Evolutionary conservation across 1,139 yeast species (phyloP).

Genomic region (Blastobotrys buckinghamii): DNA sequence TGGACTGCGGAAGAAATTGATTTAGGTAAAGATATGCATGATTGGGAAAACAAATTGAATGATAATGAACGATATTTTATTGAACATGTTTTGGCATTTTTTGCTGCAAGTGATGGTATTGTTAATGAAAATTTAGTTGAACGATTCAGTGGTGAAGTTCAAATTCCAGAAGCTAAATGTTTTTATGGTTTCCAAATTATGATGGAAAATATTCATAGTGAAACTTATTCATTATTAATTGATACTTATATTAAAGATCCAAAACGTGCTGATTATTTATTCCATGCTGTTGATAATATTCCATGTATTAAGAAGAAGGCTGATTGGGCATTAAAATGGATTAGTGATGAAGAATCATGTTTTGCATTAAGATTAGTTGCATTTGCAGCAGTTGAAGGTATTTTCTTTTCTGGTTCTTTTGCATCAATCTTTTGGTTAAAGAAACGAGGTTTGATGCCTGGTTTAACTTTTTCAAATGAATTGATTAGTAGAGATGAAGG

Average conservation of each 20-base stretch:
- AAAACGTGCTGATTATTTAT: constrained; percentile 77
- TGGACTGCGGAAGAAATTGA: constrained; percentile 99
- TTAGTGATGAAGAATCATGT: constrained; percentile 74
- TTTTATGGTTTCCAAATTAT: constrained; percentile 98
- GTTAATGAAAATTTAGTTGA: constrained; percentile 96
- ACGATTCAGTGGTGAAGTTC: constrained; percentile 95
- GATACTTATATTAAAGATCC: constrained; percentile 96
- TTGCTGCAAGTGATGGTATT: constrained; percentile 97
- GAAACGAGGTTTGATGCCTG: constrained; percentile 98
- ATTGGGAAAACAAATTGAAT: constrained; percentile 81
- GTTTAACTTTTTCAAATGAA: constrained; percentile 93
- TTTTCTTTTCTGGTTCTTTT: constrained; percentile 95
- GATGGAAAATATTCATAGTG: constrained; percentile 99
- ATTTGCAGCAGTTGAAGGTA: constrained; percentile 98
- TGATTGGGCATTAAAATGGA: constrained; percentile 98
- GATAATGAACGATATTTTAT: constrained; percentile 89
- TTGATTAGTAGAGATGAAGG: constrained; percentile 98
- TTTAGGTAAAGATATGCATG: constrained; percentile 80
- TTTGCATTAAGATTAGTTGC: constrained; percentile 96
- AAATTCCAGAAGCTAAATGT: constrained; percentile 95
- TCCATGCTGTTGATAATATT: constrained; percentile 90
- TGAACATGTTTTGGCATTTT: constrained; percentile 92
- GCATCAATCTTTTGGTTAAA: constrained; percentile 98
- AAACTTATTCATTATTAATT: constrained; percentile 89
- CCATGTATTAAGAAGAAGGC: constrained; percentile 96